Evolutionary conservation across 2,329 filamentous ascomycete species (phyloP), one percentile per base, ranked within the genome.

Genomic region (Curvularia hawaiiensis): DNA sequence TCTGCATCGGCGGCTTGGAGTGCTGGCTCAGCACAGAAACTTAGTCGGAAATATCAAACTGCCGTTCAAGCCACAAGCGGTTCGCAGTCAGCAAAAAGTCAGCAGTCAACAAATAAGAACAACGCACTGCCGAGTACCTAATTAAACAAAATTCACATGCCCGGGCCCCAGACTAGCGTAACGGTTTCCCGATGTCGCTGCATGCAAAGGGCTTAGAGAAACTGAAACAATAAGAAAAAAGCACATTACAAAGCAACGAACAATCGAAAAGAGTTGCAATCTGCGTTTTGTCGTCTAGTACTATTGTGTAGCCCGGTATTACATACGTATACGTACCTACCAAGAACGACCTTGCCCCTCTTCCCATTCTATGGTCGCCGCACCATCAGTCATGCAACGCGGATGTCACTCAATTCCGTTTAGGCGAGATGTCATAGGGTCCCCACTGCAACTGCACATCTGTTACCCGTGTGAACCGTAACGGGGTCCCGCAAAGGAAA

Each of bases 181-280:
- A n/a, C 43, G 35, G 41, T 26, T 30, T 41, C 9, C 53, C 41
- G 53, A 51, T 57, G 44, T 54, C 50, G 54, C 50, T 50, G 14
- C 20, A 30, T 41, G 44, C 33, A 28, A 20, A 39, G 35, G 22
- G 22, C 26, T 20, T 38, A 28, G 35, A 38, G 35, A 18, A 38
- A 38, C 14, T 4, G 14, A n/a, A 35, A n/a, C 30, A 31, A 11
- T 16, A n/a, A 52, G 50, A 30, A 43, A 30, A 22, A 50, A 30
- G 56, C 38, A 58, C 30, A 33, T 28, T 24, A 44, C 56, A 51
- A 47, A 39, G 47, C 47, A 50, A 16, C 43, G 24, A 18, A 24
- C 43, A 20, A 26, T 55, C 48, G 54, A 50, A 48, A 52, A 55
- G 59, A 62, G 59, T 57, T 54, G 50, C 59, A 54, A 54, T 46